Evolutionary conservation across 306 rosid genomes (phyloP).

Genomic region (Hippophae gyantsensis): DNA sequence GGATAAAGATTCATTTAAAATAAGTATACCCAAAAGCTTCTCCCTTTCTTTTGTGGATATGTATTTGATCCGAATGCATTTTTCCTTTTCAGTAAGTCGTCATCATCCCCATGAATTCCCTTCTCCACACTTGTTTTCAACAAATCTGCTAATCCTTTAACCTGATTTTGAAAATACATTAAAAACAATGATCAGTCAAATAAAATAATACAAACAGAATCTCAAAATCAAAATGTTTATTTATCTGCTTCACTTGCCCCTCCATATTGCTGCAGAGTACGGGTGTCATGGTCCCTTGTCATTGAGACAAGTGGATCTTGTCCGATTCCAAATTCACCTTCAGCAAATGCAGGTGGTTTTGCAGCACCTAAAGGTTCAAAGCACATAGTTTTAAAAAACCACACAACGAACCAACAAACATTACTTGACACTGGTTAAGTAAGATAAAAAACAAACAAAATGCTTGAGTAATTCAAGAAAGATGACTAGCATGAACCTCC

Average conservation of each 20-base stretch:
- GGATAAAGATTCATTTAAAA: constrained; percentile 8
- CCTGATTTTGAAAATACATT: constrained; percentile 40
- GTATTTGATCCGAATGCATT: constrained; percentile 71
- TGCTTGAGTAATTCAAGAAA: no score
- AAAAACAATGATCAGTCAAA: background rate
- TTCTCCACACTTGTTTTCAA: constrained; percentile 63
- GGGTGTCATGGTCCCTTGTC: constrained; percentile 60
- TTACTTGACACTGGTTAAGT: background rate
- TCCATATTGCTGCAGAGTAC: constrained; percentile 48
- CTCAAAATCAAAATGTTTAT: background rate
- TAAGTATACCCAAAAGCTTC: constrained; percentile 59
- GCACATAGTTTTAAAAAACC: constrained; percentile 1
- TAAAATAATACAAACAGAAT: background rate
- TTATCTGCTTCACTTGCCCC: constrained; percentile 50
- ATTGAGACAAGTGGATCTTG: constrained; percentile 64
- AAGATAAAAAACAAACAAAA: no score
- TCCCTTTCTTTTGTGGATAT: constrained; percentile 77
- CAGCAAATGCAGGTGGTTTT: constrained; percentile 16
- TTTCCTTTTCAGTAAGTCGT: constrained; percentile 56
- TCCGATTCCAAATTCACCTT: constrained; percentile 64
- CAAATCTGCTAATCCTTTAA: constrained; percentile 50
- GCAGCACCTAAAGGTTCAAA: constrained; percentile 28
- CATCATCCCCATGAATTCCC: constrained; percentile 73
- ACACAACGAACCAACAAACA: constrained; percentile 1
- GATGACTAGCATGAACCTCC: no score